phyloP scores from a whole-genome alignment of 2,329 filamentous ascomycete genomes.

The Tympanopsis confertula region DNA sequence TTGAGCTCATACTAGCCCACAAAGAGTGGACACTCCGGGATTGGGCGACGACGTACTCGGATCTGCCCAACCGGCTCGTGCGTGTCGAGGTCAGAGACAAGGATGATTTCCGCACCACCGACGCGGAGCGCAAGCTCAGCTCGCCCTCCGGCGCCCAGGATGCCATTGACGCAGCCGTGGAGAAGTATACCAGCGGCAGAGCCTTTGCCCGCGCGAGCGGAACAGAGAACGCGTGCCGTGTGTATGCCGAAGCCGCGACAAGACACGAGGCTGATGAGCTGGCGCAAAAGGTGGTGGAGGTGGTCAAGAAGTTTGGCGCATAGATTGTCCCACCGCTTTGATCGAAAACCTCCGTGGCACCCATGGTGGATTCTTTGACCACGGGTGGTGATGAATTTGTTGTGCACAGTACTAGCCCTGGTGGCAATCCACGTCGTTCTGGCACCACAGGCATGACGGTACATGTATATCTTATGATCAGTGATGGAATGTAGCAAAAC shows the following conservation, averaged over 20 bases:
- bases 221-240: constrained; percentile 88
- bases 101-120: constrained; percentile 79
- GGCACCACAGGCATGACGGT: no score
- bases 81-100: constrained; percentile 83
- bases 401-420: no score
- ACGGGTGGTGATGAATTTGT: no score
- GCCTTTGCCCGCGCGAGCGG: constrained; percentile 87
- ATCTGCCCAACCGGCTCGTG: constrained; percentile 90
- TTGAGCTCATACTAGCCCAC: constrained; percentile 91
- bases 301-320: constrained; percentile 51
- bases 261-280: constrained; percentile 84
- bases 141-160: constrained; percentile 69
- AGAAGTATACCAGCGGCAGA: constrained; percentile 80
- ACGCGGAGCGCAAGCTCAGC: constrained; percentile 80
- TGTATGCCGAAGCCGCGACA: constrained; percentile 89
- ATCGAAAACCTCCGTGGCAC: background rate
- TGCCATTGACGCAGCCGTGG: constrained; percentile 76
- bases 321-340: background rate
- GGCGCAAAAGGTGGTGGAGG: constrained; percentile 67
- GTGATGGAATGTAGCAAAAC: no score
- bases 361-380: constrained; percentile 4
- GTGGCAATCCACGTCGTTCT: no score
- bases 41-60: constrained; percentile 85
- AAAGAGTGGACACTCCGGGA: constrained; percentile 83
- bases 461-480: no score